These are phyloP conservation scores for Plectosphaerella cucumerina DNA, from an alignment of 2,329 filamentous ascomycete genomes.

Conservation along the genomic window DNA sequence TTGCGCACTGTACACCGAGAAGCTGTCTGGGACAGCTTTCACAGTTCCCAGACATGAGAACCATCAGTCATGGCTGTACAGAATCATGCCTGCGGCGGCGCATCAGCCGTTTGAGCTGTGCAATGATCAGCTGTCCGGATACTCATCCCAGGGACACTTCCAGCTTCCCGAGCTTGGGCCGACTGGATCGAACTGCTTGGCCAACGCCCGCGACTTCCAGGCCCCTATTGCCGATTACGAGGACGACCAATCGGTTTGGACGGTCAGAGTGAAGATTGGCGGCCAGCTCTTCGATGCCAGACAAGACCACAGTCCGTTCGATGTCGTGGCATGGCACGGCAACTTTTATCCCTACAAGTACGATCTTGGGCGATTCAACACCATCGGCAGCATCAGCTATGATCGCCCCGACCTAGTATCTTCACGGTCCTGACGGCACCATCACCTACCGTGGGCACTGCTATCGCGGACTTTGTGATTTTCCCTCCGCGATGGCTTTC, in stretches of 20 bases:
- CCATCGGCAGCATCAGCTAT: constrained; percentile 57
- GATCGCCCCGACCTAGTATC: constrained; percentile 63
- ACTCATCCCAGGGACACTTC: constrained; percentile 53
- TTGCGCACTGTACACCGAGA: constrained; percentile 66
- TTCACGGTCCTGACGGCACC: constrained; percentile 55
- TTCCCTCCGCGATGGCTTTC: constrained; percentile 57
- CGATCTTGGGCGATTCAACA: constrained; percentile 60
- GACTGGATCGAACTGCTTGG: constrained; percentile 62
- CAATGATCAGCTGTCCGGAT: constrained; percentile 14
- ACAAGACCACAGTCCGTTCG: constrained; percentile 60
- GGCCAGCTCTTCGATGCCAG: constrained; percentile 53
- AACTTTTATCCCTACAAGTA: constrained; percentile 67
- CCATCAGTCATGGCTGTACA: constrained; percentile 56
- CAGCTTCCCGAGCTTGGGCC: constrained; percentile 63
- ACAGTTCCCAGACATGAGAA: constrained; percentile 56
- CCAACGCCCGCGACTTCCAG: constrained; percentile 63
- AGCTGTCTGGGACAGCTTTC: constrained; percentile 57
- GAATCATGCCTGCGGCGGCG: constrained; percentile 52
- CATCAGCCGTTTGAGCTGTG: constrained; percentile 33
- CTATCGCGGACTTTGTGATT: constrained; percentile 54
- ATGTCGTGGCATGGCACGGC: constrained; percentile 65
- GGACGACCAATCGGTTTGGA: constrained; percentile 39
- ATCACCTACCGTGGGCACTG: constrained; percentile 44
- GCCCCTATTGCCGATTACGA: constrained; percentile 57
- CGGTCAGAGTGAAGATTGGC: constrained; percentile 52